Base-by-base conservation (phyloP, 768 basidiomycete species). In the Tulasnella calospora region DNA sequence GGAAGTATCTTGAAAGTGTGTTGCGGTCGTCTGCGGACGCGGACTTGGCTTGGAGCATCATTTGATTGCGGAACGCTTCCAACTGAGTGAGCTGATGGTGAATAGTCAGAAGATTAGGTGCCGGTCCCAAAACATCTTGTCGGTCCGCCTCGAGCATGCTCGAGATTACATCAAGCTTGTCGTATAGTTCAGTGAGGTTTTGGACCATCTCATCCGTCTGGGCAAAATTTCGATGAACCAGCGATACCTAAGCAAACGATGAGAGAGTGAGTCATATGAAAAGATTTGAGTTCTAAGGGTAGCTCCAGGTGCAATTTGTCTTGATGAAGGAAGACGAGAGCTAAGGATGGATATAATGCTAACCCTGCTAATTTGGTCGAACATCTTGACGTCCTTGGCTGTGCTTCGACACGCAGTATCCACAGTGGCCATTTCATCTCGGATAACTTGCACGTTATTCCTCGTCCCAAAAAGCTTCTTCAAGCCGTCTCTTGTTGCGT, bases 181-280 rank as follows among this genome's bases (percentile, higher is more conserved):
- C 87, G 80, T 92, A 91, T 94, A 99, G 98, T 74, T 94, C 92
- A n/a, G 94, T 87, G 57, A 99, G 88, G 82, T 96, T 97, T 81
- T 92, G 91, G 80, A 98, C 93, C 91, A 98, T 96, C 81, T 97
- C 95, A 83, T 96, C 94, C 0, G 96, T 98, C 77, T 94, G 93
- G 80, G 95, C 90, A 81, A 99, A 96, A 83, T 97, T 96, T 10
- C 96, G 89, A 84, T 99, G 97, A 2, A 99, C 93, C 87, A 93
- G 90, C 7, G 97, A 98, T 3, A 98, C 96, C 96, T 98, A 78
- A 2, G 44, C n/a, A 41, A 70, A n/a, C 51, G 38, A 79, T 19
- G 75, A 61, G 33, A 72, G 69, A 12, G 13, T 67, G 61, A 67
- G 61, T 67, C 61, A 30, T 9, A 35, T 67, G 23, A 67, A 71